Evolutionary conservation across 2,329 filamentous ascomycete genomes (phyloP), one percentile per base, ranked within the genome.

Genomic region (Fusarium caatingaense): DNA sequence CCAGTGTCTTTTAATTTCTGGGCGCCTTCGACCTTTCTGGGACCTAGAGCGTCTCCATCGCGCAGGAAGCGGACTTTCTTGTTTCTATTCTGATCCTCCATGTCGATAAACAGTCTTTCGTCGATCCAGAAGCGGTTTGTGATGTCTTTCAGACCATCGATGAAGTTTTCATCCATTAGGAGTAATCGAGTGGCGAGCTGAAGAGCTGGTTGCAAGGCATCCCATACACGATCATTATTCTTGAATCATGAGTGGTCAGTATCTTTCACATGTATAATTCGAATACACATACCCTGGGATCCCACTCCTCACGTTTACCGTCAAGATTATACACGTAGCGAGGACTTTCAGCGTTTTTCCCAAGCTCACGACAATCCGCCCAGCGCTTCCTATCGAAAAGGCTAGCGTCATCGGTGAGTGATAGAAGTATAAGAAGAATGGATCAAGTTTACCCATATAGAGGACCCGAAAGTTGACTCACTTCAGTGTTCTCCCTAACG

Each of bases 151-250:
- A 78, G 46, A 3, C 69, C 55, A 6, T 15, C 13, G 28, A 72
- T 68, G 27, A 71, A 79, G 2, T 61, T 55, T 10, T 77, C 68
- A 4, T 69, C 28, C 15, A 41, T 44, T 5, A 51, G 16, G 2
- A 78, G 57, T 6, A 79, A 50, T 4, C 72, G 67, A 2, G 76
- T 72, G 11, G 72, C 69, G 12, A 78, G 64, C 42, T 71, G 65
- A 9, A 79, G 71, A 8, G 75, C 69, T 10, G 77, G 78, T 20
- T 76, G 72, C 41, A 79, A 57, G 16, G 71, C 74, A 6, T 69
- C 18, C 77, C 77, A 79, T 3, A 79, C 54, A 12, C 68, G 60
- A n/a, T 78, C 72, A 6, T 72, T 74, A 27, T 64, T 62, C 65
- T 71, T 34, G 12, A 28, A 16, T 11, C 11, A 53, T 25, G 16